Percentiles rank a stretch among this genome's conserved stretches.
Evolutionary conservation across 225 moss, liverwort and hornwort genomes (phyloP).

Genomic region (Polytrichum formosum): DNA sequence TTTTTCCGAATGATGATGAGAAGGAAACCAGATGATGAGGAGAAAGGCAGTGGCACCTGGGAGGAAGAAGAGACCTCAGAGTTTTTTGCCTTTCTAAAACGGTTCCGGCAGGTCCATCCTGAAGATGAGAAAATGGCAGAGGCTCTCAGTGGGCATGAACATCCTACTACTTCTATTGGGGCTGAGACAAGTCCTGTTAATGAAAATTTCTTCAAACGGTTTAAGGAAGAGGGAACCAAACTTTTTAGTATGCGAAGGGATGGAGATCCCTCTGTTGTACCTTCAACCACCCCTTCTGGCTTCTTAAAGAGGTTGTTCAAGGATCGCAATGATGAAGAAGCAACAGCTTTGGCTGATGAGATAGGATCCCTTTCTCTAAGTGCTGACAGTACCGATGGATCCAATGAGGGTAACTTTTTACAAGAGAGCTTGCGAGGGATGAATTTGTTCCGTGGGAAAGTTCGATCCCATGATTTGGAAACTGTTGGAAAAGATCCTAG

Average conservation of each 20-base stretch:
- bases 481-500: constrained; percentile 32
- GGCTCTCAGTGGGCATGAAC: constrained; percentile 50
- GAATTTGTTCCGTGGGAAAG: constrained; percentile 46
- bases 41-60: constrained; percentile 32
- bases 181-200: constrained; percentile 77
- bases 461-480: constrained; percentile 53
- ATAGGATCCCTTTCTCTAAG: constrained; percentile 54
- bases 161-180: constrained; percentile 49
- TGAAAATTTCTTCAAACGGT: constrained; percentile 86
- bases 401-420: constrained; percentile 51
- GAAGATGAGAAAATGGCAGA: constrained; percentile 65
- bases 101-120: constrained; percentile 90
- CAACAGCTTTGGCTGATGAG: constrained; percentile 48
- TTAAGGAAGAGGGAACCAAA: constrained; percentile 72
- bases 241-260: constrained; percentile 79
- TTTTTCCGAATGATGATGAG: constrained; percentile 90
- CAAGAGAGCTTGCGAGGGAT: constrained; percentile 58
- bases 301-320: constrained; percentile 87
- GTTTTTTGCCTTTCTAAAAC: constrained; percentile 77
- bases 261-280: constrained; percentile 52
- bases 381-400: constrained; percentile 56
- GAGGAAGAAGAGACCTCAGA: constrained; percentile 91
- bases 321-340: constrained; percentile 83
- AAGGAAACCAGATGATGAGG: constrained; percentile 76
- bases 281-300: constrained; percentile 70